Evolutionary conservation across 345 rosid genomes (phyloP).

Genomic region (Leavenworthia alabamica): DNA sequence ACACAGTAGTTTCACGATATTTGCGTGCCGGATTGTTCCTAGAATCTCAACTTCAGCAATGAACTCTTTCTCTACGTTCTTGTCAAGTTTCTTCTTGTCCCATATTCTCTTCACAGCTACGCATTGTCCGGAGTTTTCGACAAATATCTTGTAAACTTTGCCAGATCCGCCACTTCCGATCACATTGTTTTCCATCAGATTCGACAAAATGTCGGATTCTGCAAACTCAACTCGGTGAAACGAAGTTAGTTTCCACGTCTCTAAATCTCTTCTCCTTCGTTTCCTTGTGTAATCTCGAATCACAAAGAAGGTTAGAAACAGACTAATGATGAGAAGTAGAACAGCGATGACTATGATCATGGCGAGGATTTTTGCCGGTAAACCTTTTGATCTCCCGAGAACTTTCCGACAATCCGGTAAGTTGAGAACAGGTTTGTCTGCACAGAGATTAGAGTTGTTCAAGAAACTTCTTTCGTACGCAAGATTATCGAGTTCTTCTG

Average conservation of each 20-base stretch:
- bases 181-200: conserved; percentile 59
- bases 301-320: conserved; percentile 34
- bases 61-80: conserved; percentile 64
- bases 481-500: conserved; percentile 43
- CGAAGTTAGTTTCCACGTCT: conserved; percentile 75
- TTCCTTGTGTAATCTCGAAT: conserved; percentile 44
- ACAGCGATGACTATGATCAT: conserved; percentile 39
- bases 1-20: conserved; percentile 78
- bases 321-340: conserved; percentile 28
- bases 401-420: conserved; percentile 49
- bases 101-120: conserved; percentile 90
- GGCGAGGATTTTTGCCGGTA: conserved; percentile 43
- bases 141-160: conserved; percentile 55
- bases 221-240: conserved; percentile 68
- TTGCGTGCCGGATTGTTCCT: conserved; percentile 69
- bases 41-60: conserved; percentile 71
- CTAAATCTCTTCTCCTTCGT: conserved; percentile 30
- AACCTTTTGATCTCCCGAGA: conserved; percentile 18
- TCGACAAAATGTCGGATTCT: conserved; percentile 50
- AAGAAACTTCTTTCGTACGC: conserved; percentile 68
- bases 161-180: conserved; percentile 95
- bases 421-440: conserved; percentile 35
- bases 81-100: too few species aligned
- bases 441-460: conserved; percentile 64
- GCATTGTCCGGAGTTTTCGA: conserved; percentile 37